These are phyloP conservation scores for Helotiales sp. DNA, from an alignment of 2,329 filamentous ascomycete genomes.

Conservation along the genomic window DNA sequence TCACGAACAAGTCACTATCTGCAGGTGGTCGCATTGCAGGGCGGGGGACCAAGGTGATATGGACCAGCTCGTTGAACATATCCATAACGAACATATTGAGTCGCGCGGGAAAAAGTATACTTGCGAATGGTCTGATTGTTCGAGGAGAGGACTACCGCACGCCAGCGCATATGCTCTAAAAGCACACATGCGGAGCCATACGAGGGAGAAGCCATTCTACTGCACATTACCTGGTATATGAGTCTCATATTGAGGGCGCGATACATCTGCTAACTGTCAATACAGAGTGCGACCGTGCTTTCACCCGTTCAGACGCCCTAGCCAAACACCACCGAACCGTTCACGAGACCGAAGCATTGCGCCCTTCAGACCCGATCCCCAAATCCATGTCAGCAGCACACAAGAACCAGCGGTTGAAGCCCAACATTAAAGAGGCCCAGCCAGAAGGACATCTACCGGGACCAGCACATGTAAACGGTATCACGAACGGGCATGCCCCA, in stretches of 20 bases:
- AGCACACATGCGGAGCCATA: slow-evolving; percentile 97
- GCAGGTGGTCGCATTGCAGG: slow-evolving; percentile 77
- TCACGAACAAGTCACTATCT: slow-evolving; percentile 78
- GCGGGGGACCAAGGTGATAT: slow-evolving; percentile 77
- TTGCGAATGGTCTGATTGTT: slow-evolving; percentile 96
- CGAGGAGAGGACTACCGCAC: slow-evolving; percentile 85
- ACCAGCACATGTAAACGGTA: slow-evolving; percentile 52
- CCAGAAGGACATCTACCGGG: slow-evolving; percentile 59
- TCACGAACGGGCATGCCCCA: slow-evolving; percentile 26
- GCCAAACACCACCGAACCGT: slow-evolving; percentile 99
- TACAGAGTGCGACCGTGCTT: slow-evolving; percentile 93
- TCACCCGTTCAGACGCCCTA: slow-evolving; percentile 92
- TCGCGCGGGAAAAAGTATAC: slow-evolving; percentile 94
- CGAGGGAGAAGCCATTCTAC: slow-evolving; percentile 97
- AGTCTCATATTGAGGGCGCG: background rate
- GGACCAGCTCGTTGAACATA: slow-evolving; percentile 81
- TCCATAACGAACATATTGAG: slow-evolving; percentile 93
- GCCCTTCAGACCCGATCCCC: slow-evolving; percentile 76
- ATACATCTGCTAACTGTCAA: slow-evolving; percentile 28
- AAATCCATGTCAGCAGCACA: slow-evolving; percentile 64
- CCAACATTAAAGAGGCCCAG: slow-evolving; percentile 60
- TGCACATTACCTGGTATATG: slow-evolving; percentile 90
- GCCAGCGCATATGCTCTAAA: slow-evolving; percentile 95
- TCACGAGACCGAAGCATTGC: slow-evolving; percentile 92
- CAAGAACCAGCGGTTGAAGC: slow-evolving; percentile 59